Conservation (phyloP, 2,329 filamentous ascomycete species). For the Pyrenochaeta sp. region DNA sequence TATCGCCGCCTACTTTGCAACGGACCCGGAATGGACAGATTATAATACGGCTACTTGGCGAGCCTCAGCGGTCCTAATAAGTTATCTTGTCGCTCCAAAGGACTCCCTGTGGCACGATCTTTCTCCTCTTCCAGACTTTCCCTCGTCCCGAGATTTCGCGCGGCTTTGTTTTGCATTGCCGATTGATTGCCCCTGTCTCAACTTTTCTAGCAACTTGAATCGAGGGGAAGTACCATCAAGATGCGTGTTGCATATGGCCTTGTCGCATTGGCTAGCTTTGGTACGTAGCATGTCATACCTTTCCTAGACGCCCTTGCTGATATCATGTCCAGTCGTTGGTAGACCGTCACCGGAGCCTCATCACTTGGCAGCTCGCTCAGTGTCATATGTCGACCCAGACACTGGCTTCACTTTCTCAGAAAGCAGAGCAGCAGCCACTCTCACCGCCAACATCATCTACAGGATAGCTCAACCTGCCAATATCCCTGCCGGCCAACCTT, state of each 20-base stretch:
- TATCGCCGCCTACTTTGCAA: conserved; percentile 31
- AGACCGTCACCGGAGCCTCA: conserved; percentile 16
- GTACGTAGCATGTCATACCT: conserved; percentile 12
- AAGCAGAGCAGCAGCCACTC: conserved; percentile 35
- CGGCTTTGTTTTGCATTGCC: conserved; percentile 4
- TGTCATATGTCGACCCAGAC: conserved; percentile 33
- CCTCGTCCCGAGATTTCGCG: conserved; percentile 10
- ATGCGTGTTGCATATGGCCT: conserved; percentile 32
- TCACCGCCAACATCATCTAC: conserved; percentile 34
- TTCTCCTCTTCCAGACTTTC: conserved; percentile 6
- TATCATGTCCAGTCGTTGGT: conserved; percentile 15
- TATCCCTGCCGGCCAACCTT: conserved; percentile 23
- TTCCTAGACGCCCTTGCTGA: not conserved
- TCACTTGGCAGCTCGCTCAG: conserved; percentile 15
- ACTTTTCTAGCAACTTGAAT: not conserved
- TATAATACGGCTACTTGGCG: conserved; percentile 37
- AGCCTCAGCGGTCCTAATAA: conserved; percentile 27
- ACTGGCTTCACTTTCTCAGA: conserved; percentile 46
- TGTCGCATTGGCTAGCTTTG: conserved; percentile 26
- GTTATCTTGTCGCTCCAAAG: conserved; percentile 23
- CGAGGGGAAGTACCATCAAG: conserved; percentile 1
- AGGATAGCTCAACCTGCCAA: conserved; percentile 37
- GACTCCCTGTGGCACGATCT: conserved; percentile 17
- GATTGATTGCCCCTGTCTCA: conserved; percentile 10
- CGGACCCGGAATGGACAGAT: conserved; percentile 30